Evolutionary conservation across 495 filamentous ascomycete species (phyloP).

Genomic region (Daldinia loculata): DNA sequence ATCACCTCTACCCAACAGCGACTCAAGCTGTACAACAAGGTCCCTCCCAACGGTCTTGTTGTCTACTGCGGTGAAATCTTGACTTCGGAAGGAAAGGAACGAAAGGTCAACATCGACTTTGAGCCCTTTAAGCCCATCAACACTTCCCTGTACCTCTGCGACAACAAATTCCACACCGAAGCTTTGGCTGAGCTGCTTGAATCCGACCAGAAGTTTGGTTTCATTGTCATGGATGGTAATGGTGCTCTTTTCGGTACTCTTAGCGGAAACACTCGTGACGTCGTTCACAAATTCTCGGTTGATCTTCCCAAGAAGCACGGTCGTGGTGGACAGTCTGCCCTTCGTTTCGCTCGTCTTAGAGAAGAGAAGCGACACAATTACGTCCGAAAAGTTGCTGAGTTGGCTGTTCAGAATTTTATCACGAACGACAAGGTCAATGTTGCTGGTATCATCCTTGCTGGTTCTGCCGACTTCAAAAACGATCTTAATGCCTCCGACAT

Average conservation of each 20-base stretch:
- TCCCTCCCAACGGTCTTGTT: slow-evolving; percentile 95
- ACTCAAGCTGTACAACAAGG: slow-evolving; percentile 98
- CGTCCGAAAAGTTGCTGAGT: slow-evolving; percentile 95
- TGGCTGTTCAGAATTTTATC: slow-evolving; percentile 98
- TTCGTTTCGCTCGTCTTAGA: slow-evolving; percentile 98
- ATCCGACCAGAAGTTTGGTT: slow-evolving; percentile 98
- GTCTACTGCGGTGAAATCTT: slow-evolving; percentile 99
- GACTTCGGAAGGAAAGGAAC: slow-evolving; percentile 96
- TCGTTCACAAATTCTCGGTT: slow-evolving; percentile 97
- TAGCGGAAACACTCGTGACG: slow-evolving; percentile 93
- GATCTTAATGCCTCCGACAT: slow-evolving; percentile 97
- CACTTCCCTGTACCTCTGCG: slow-evolving; percentile 97
- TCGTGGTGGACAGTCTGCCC: slow-evolving; percentile 97
- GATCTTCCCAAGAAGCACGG: slow-evolving; percentile 99
- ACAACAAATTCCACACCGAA: slow-evolving; percentile 99
- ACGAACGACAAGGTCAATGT: slow-evolving; percentile 98
- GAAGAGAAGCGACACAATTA: slow-evolving; percentile 99
- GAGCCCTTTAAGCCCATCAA: slow-evolving; percentile 99
- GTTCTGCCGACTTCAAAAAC: slow-evolving; percentile 99
- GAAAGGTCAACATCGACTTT: slow-evolving; percentile 99
- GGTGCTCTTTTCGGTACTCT: slow-evolving; percentile 96
- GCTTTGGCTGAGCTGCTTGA: slow-evolving; percentile 95
- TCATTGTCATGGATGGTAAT: slow-evolving; percentile 99
- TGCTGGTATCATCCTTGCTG: slow-evolving; percentile 90
- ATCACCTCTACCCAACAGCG: slow-evolving; percentile 99